Conservation (phyloP, 2,329 filamentous ascomycete species). For the Colletotrichum somersetense region DNA sequence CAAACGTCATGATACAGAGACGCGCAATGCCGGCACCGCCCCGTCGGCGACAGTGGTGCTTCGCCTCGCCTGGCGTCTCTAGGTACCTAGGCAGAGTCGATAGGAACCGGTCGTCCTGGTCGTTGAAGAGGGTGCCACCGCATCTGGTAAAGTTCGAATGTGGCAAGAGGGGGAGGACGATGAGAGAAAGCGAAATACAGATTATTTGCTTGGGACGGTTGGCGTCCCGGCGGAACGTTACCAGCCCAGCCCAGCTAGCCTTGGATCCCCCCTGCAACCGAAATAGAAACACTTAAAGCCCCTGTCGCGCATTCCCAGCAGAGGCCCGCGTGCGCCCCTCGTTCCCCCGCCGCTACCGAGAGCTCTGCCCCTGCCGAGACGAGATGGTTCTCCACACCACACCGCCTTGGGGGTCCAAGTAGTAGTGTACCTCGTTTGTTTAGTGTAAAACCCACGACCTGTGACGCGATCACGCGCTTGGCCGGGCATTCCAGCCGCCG, state of each 20-base stretch:
- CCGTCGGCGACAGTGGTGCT: not conserved
- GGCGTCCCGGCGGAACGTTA: slow-evolving; percentile 21
- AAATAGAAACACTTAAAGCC: slow-evolving; percentile 37
- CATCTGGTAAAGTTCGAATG: not conserved
- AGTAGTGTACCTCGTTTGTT: too few relatives aligned
- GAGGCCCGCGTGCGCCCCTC: not conserved
- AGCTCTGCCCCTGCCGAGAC: not conserved
- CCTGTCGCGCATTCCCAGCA: slow-evolving; percentile 18
- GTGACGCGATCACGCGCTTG: slow-evolving; percentile 1
- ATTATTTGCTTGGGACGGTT: not conserved
- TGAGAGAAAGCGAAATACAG: not conserved
- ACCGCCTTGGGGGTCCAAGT: not conserved
- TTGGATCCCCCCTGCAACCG: slow-evolving; percentile 19
- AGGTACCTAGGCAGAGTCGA: not conserved
- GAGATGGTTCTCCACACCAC: not conserved
- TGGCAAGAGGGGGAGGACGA: not conserved
- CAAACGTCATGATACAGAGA: not conserved
- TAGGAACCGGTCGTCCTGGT: not conserved
- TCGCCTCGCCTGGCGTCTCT: not conserved
- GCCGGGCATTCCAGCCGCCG: not conserved
- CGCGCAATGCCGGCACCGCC: not conserved
- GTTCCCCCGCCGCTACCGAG: slow-evolving; percentile 15
- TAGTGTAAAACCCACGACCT: not conserved
- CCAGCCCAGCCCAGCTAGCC: slow-evolving; percentile 14
- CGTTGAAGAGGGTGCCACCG: not conserved